Conservation (phyloP, 345 rosid genomes). For the Turritis glabra region DNA sequence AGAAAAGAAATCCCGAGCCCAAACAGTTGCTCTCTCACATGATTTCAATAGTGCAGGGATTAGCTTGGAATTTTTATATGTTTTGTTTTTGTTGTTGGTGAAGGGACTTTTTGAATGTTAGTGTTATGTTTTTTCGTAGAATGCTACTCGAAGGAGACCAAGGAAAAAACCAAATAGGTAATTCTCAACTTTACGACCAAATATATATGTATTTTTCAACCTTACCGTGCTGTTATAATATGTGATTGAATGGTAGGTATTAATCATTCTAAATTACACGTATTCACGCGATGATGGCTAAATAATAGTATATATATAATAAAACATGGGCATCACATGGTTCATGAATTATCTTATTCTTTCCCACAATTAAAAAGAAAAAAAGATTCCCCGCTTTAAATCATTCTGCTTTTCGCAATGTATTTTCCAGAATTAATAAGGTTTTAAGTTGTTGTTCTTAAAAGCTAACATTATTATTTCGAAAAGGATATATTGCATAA, state of each 20-base stretch:
- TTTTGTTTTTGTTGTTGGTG: not conserved
- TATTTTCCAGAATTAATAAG: not conserved
- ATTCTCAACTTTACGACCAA: no score
- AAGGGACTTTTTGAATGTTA: not conserved
- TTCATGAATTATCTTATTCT: constrained; percentile 18
- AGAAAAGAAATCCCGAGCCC: not conserved
- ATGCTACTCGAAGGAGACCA: not conserved
- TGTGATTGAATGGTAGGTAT: not conserved
- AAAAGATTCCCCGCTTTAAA: constrained; percentile 1
- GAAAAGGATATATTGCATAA: constrained; percentile 7
- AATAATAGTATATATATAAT: not conserved
- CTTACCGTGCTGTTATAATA: not conserved
- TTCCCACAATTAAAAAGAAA: not conserved
- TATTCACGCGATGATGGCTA: not conserved
- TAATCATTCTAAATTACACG: not conserved
- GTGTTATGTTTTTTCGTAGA: not conserved
- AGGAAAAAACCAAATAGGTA: no score
- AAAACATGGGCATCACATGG: constrained; percentile 37
- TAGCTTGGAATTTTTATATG: not conserved
- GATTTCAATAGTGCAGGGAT: not conserved
- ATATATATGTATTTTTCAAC: not conserved
- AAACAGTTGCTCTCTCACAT: not conserved
- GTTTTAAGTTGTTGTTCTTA: not conserved
- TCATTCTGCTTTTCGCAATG: constrained; percentile 1
- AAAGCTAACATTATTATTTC: not conserved